These are phyloP conservation scores for Chloris gayana DNA, from an alignment of 176 grass and related monocot species.

Conservation along the genomic window DNA sequence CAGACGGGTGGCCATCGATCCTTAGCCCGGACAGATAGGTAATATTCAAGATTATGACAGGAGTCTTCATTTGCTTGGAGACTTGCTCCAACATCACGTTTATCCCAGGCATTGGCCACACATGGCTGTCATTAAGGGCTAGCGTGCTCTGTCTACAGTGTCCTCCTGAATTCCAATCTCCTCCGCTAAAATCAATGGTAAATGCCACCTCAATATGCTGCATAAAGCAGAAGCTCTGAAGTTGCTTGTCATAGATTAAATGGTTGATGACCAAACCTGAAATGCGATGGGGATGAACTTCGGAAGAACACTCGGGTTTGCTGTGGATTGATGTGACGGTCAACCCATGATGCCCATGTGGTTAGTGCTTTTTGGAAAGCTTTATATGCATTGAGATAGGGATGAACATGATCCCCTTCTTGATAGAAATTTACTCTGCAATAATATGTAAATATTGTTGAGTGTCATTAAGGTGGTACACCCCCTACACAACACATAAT, in stretches of 20 bases:
- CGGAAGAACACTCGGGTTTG: conserved; percentile 86
- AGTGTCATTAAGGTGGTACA: background rate
- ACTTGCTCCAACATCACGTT: conserved; percentile 67
- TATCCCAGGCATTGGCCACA: conserved; percentile 46
- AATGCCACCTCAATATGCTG: background rate
- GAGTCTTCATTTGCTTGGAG: conserved; percentile 63
- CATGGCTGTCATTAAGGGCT: conserved; percentile 50
- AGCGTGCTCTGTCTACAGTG: conserved; percentile 72
- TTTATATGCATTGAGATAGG: conserved; percentile 57
- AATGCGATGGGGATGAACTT: conserved; percentile 88
- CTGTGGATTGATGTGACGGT: conserved; percentile 52
- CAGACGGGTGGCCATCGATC: conserved; percentile 85
- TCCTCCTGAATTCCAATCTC: conserved; percentile 90
- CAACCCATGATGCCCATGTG: conserved; percentile 88
- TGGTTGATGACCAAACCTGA: conserved; percentile 52
- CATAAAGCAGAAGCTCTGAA: background rate
- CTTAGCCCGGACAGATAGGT: conserved; percentile 74
- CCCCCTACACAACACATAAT: background rate
- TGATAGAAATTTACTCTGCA: conserved; percentile 88
- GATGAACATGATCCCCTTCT: conserved; percentile 68
- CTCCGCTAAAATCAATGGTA: conserved; percentile 41
- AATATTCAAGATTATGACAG: conserved; percentile 79
- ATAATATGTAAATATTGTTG: conserved; percentile 15
- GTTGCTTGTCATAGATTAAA: background rate
- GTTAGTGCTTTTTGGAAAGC: conserved; percentile 70